Conservation (phyloP, 202 grass and related monocot species). For the Musa balbisiana region DNA sequence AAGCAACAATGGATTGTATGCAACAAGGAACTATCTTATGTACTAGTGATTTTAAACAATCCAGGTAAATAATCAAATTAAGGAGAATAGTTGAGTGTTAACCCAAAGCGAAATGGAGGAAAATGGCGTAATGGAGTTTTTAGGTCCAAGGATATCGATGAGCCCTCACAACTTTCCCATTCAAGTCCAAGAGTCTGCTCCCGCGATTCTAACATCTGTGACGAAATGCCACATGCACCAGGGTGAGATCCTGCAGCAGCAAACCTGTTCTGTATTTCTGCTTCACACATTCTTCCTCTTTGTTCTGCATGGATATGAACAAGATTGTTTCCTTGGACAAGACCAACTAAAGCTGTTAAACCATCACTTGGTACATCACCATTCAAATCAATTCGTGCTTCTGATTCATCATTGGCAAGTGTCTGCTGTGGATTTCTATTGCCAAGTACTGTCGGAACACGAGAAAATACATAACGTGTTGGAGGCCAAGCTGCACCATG, state of each 20-base stretch:
- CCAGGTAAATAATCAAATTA: neutral
- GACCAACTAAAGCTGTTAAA: conserved; percentile 82
- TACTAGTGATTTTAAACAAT: no score
- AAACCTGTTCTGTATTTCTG: conserved; percentile 38
- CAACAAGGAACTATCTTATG: neutral
- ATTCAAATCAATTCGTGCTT: conserved; percentile 73
- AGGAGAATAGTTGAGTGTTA: conserved; percentile 5
- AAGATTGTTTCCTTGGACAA: conserved; percentile 54
- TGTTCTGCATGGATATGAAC: conserved; percentile 27
- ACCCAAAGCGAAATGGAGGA: conserved; percentile 96
- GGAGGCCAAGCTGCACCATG: conserved; percentile 74
- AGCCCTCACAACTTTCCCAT: conserved; percentile 64
- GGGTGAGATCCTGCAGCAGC: conserved; percentile 47
- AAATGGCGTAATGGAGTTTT: conserved; percentile 92
- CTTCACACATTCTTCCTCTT: conserved; percentile 46
- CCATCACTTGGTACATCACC: conserved; percentile 74
- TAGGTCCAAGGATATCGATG: conserved; percentile 82
- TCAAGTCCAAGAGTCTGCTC: conserved; percentile 51
- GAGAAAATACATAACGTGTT: conserved; percentile 87
- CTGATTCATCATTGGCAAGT: conserved; percentile 72
- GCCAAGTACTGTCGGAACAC: conserved; percentile 74
- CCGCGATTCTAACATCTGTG: conserved; percentile 68
- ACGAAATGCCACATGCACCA: conserved; percentile 51
- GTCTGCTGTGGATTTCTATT: conserved; percentile 68
- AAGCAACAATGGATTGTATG: conserved; percentile 11